Evolutionary conservation across 2,329 filamentous ascomycete genomes (phyloP).

Genomic region (Penicillium verrucosum): DNA sequence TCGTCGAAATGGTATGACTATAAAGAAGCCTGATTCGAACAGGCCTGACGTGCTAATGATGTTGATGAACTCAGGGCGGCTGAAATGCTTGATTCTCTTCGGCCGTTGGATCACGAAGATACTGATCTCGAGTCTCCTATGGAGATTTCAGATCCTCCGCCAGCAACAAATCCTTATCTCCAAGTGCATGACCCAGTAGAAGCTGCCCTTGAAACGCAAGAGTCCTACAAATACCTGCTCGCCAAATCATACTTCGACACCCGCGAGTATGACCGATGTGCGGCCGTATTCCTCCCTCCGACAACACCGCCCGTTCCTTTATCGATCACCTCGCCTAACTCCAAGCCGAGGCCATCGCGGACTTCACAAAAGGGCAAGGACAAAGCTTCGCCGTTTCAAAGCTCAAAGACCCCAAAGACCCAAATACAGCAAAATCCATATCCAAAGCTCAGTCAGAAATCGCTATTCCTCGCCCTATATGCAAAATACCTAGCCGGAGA

Average conservation of each 20-base stretch:
- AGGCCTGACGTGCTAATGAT: slow-evolving; percentile 11
- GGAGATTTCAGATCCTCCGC: slow-evolving; percentile 52
- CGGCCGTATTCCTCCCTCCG: slow-evolving; percentile 81
- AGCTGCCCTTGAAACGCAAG: slow-evolving; percentile 70
- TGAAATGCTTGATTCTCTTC: slow-evolving; percentile 83
- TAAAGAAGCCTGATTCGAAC: background rate
- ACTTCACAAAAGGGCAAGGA: slow-evolving; percentile 58
- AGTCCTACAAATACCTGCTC: slow-evolving; percentile 79
- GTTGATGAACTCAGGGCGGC: slow-evolving; percentile 65
- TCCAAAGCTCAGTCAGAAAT: slow-evolving; percentile 74
- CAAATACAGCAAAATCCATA: slow-evolving; percentile 40
- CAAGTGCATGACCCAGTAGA: slow-evolving; percentile 67
- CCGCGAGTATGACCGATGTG: slow-evolving; percentile 89
- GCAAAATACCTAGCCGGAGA: slow-evolving; percentile 91
- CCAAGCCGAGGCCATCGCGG: slow-evolving; percentile 39
- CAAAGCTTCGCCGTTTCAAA: slow-evolving; percentile 48
- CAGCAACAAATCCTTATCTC: slow-evolving; percentile 50
- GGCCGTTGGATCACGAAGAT: slow-evolving; percentile 55
- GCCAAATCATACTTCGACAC: slow-evolving; percentile 96
- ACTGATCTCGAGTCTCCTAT: slow-evolving; percentile 59
- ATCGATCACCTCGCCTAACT: slow-evolving; percentile 32
- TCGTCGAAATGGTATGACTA: slow-evolving; percentile 81
- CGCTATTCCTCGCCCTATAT: slow-evolving; percentile 86
- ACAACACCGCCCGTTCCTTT: slow-evolving; percentile 68
- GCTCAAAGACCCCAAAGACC: slow-evolving; percentile 37